A percentile compares a stretch with the other conserved stretches of the same genome.
Evolutionary conservation across 2,329 filamentous ascomycete species (phyloP).

Genomic region (Cladosporium halotolerans): DNA sequence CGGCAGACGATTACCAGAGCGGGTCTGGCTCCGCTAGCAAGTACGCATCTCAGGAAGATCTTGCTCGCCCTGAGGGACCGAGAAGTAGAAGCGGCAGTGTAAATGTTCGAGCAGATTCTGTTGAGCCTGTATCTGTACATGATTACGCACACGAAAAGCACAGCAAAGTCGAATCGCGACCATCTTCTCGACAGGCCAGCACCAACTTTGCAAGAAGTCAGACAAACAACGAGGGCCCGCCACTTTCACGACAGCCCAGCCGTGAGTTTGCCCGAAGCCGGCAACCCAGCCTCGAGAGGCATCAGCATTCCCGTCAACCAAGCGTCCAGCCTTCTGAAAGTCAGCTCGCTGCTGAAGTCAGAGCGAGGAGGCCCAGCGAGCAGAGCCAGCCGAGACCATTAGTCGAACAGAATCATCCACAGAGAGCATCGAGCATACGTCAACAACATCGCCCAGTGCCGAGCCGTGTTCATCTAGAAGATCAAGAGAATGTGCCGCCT

Average conservation of each 20-base stretch:
- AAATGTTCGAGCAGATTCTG: constrained; percentile 26
- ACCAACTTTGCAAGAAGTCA: constrained; percentile 23
- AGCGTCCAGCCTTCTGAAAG: constrained; percentile 20
- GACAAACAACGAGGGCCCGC: constrained; percentile 22
- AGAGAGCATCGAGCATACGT: constrained; percentile 31
- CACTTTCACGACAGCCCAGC: constrained; percentile 25
- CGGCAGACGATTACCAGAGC: constrained; percentile 28
- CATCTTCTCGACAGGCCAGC: constrained; percentile 23
- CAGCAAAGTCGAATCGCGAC: constrained; percentile 19
- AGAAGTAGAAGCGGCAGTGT: constrained; percentile 28
- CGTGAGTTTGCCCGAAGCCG: constrained; percentile 23
- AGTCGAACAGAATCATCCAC: constrained; percentile 28
- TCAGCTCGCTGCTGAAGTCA: constrained; percentile 4
- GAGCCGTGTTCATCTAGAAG: constrained; percentile 51
- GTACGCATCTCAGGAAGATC: constrained; percentile 10
- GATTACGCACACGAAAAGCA: constrained; percentile 28
- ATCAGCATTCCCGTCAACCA: constrained; percentile 19
- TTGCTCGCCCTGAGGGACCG: constrained; percentile 13
- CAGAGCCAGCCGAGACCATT: constrained; percentile 17
- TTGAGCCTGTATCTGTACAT: constrained; percentile 30
- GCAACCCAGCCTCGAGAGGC: constrained; percentile 27
- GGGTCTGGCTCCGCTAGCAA: constrained; percentile 25
- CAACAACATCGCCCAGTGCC: constrained; percentile 41
- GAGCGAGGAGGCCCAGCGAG: constrained; percentile 21
- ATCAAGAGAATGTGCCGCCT: constrained; percentile 77